Base-by-base conservation (phyloP, 495 filamentous ascomycete species). In the Neurospora terricola region DNA sequence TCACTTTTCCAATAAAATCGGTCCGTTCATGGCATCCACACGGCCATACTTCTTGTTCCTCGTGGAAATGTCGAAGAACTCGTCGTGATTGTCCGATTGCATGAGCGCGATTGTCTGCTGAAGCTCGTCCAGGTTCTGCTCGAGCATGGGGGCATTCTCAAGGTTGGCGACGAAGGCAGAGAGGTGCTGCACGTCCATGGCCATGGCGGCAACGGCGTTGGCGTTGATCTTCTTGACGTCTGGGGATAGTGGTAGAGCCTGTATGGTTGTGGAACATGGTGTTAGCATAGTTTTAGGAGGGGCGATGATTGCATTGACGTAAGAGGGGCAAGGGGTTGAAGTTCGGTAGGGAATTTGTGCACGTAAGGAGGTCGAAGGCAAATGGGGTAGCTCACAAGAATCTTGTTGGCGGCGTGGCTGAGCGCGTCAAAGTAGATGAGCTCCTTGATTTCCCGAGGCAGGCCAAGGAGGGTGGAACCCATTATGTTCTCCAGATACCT, bases 351-450 rank as follows among this genome's bases (percentile, higher is more conserved):
- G 70, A 43, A 72, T 73, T 74, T 74, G 71, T 27, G 38, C 45
- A 30, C 16, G 45, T 38, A 9, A 62, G 27, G 30, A 40, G 11
- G 40, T 45, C 18, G 68, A 7, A 21, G 71, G 10, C 2, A 40
- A 42, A 10, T 1, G 69, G 5, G 36, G 37, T 48, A 42, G 39
- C 86, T 76, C 81, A 93, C 91, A 66, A 99, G 83, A 39, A 99
- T 96, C 83, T 91, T 92, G 72, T 90, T 90, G 9, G 93, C 90
- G 6, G 96, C 93, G 80, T 98, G 95, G 72, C 90, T 92, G 72
- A 99, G 87, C 3, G 96, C 96, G 79, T 98, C 95, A 76, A 98
- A 98, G 81, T 98, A 98, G 73, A 99, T 97, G 39, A 98, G 88
- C 79, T 96, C 93, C 81, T 98, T 97, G 82, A 99, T 98, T 76